phyloP scores from a whole-genome alignment of 345 rosid genomes.

The Viola odorata region DNA sequence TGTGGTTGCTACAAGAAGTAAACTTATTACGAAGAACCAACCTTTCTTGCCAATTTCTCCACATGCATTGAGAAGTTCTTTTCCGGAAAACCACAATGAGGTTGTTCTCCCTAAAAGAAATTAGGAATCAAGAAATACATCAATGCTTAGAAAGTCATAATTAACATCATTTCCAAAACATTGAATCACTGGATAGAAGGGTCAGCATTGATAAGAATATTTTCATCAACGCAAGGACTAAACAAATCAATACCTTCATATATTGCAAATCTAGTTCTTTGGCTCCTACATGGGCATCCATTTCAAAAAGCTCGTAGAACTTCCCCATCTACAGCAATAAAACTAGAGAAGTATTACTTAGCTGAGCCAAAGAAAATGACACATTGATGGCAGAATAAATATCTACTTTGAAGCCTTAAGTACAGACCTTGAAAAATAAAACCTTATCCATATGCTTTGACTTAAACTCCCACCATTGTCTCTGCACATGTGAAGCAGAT shows the following conservation, averaged over 20 bases:
- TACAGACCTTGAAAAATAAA: constrained; percentile 81
- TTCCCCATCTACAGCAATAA: constrained; percentile 78
- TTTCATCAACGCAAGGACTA: background rate
- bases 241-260: constrained; percentile 71
- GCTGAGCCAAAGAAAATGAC: background rate
- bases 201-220: background rate
- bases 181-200: background rate
- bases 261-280: constrained; percentile 91
- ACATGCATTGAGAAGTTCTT: constrained; percentile 78
- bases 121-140: constrained; percentile 9
- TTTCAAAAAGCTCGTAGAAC: constrained; percentile 95
- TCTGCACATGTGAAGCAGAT: constrained; percentile 38
- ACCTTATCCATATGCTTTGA: constrained; percentile 99
- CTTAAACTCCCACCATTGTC: constrained; percentile 99
- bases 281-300: constrained; percentile 97
- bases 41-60: constrained; percentile 93
- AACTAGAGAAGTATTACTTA: constrained; percentile 7
- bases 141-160: background rate
- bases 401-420: background rate
- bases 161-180: background rate
- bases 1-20: constrained; percentile 10
- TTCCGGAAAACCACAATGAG: constrained; percentile 99
- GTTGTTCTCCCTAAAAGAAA: constrained; percentile 80
- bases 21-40: constrained; percentile 26
- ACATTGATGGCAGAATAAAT: background rate